Evolutionary conservation across 768 basidiomycete genomes (phyloP).

Genomic region (Lentinus brumalis): DNA sequence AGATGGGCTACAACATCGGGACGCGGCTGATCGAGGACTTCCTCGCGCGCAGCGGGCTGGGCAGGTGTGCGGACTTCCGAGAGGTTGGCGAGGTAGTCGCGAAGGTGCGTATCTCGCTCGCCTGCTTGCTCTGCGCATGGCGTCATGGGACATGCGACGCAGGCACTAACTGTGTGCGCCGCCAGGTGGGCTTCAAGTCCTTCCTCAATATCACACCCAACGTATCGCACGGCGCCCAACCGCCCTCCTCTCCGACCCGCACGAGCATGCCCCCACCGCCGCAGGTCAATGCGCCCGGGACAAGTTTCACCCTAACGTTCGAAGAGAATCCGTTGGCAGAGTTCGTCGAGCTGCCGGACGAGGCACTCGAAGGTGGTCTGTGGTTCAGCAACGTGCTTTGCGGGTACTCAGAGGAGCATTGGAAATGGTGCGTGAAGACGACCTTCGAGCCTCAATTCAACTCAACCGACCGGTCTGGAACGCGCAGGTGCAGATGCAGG

Average conservation of each 20-base stretch:
- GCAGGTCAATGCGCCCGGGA: slow-evolving; percentile 45
- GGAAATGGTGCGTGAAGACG: slow-evolving; percentile 75
- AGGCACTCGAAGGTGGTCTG: slow-evolving; percentile 87
- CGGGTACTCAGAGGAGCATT: slow-evolving; percentile 87
- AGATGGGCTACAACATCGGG: slow-evolving; percentile 99
- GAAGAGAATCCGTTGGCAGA: slow-evolving; percentile 98
- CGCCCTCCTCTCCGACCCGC: slow-evolving; percentile 47
- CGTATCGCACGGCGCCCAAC: slow-evolving; percentile 68
- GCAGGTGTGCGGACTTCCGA: slow-evolving; percentile 89
- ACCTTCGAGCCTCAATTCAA: slow-evolving; percentile 12
- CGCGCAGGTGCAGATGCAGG: slow-evolving; percentile 90
- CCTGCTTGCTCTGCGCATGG: not conserved
- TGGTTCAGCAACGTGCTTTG: slow-evolving; percentile 98
- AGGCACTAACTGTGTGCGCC: not conserved
- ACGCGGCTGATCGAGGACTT: slow-evolving; percentile 97
- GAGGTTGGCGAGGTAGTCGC: slow-evolving; percentile 96
- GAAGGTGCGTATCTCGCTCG: slow-evolving; percentile 57
- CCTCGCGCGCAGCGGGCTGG: slow-evolving; percentile 87
- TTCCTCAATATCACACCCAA: slow-evolving; percentile 91
- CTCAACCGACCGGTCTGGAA: not conserved
- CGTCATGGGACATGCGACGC: not conserved
- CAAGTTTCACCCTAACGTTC: slow-evolving; percentile 79
- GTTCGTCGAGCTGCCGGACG: slow-evolving; percentile 95
- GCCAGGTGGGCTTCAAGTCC: slow-evolving; percentile 95
- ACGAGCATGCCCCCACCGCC: slow-evolving; percentile 31